Evolutionary conservation across 495 filamentous ascomycete species (phyloP), one percentile per base, ranked within the genome.

Genomic region (Neurospora pannonica): DNA sequence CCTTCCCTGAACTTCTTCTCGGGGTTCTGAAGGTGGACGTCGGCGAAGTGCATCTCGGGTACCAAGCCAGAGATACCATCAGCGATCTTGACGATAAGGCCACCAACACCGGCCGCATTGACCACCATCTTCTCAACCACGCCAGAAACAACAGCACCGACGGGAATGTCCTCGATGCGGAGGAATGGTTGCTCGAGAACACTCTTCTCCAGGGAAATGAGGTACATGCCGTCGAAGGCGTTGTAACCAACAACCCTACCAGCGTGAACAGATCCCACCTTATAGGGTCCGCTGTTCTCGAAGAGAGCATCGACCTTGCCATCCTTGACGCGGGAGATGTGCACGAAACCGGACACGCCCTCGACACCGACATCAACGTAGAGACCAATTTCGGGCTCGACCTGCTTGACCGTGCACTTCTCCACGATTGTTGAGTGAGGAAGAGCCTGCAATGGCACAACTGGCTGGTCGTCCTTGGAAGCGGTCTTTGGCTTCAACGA

Each of bases 1-100:
- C 95, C 96, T 82, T 94, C 94, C 69, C 90, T 89, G 85, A 98
- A 99, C 79, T 97, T 98, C 83, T 93, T 94, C 82, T 99, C 96
- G 15, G 96, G 96, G 79, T 97, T 92, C 78, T 96, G 92, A 39
- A 99, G 86, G 71, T 88, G 89, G 28, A 95, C 88, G 82, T 99
- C 96, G 48, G 94, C 90, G 77, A 99, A 85, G 79, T 99, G 96
- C 82, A 91, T 90, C 73, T 94, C 92, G 3, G 94, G 90, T 5
- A 98, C 95, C 71, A 97, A 85, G 42, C 94, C 96, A 67, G 89
- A 90, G 74, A 98, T 94, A 39, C 93, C 91, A 54, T 97, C 94
- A 37, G 94, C 90, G 60, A 98, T 81, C 70, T 90, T 92, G 71
- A 99, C 89, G 37, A 98, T 88, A 21, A 98, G 78, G 72, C 93